Evolutionary conservation across 2,329 filamentous ascomycete genomes (phyloP), one percentile per base, ranked within the genome.

Genomic region (Paecilomyces fulvus): DNA sequence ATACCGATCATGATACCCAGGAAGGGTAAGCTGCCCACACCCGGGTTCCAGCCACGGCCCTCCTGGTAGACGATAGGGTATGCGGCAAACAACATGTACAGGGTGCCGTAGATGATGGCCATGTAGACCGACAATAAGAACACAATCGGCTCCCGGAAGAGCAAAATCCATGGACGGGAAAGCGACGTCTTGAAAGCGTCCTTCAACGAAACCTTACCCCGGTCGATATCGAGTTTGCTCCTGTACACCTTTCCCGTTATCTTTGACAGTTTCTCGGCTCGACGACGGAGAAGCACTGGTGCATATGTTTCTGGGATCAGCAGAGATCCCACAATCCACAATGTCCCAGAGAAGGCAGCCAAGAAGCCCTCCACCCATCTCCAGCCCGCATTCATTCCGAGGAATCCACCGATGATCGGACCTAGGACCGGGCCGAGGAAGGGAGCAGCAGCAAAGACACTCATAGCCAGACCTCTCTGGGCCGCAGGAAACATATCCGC

Each of bases 401-500:
- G 73, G 67, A 89, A 90, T 1, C 85, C 85, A 59, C 84, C 84
- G 6, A 81, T 80, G 50, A 89, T 83, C 1, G 87, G 87, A 0
- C 86, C 84, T 66, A 74, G 82, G 55, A 72, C 80, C 0, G 86
- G 84, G 1, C 86, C 86, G 56, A 89, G 74, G 67, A 87, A 88
- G 0, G 86, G 86, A 7, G 85, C 84, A 14, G 83, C 78, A 3
- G 85, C 82, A 63, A 88, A 90, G 30, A 87, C 65, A 17, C 82
- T 80, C 60, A 84, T 80, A 0, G 85, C 86, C 48, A 79, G 58
- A 57, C 83, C 83, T 59, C 83, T 71, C 52, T 83, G 72, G 0
- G 73, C 69, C 2, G 79, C 78, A 7, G 74, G 65, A 61, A 84
- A 85, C 70, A 84, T 81, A 64, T 86, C 83, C 10, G 83, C 81